phyloP scores from a whole-genome alignment of 768 basidiomycete genomes.

The Psilocybe azurescens region DNA sequence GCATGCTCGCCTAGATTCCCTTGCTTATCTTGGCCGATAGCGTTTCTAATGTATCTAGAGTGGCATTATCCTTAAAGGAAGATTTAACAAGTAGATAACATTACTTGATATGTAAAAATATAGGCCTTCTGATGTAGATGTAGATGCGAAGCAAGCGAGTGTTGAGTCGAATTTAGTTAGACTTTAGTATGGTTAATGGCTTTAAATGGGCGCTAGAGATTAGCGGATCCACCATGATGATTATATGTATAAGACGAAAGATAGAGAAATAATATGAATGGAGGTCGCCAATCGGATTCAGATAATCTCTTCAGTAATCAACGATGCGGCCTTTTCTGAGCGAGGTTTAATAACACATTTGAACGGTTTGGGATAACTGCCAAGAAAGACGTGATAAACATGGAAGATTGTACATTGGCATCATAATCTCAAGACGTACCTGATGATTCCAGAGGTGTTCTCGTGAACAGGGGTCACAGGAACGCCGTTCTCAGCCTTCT shows the following conservation, averaged over 20 bases:
- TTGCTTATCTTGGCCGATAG: too few relatives aligned
- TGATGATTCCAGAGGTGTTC: conserved; percentile 50
- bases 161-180: neutral
- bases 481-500: conserved; percentile 47
- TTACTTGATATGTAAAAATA: too few relatives aligned
- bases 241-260: neutral
- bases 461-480: conserved; percentile 50
- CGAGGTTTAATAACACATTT: conserved; percentile 34
- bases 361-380: conserved; percentile 36
- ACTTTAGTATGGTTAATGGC: too few relatives aligned
- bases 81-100: too few relatives aligned
- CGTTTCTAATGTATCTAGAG: too few relatives aligned
- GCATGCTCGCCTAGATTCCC: too few relatives aligned
- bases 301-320: conserved; percentile 28
- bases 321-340: conserved; percentile 28
- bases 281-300: neutral
- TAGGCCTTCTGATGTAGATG: neutral
- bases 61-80: too few relatives aligned
- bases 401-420: neutral
- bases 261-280: neutral
- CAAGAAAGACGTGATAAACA: neutral
- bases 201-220: neutral
- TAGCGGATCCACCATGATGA: neutral
- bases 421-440: conserved; percentile 34
- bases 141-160: neutral